Percentiles rank a stretch among this genome's conserved stretches.
Evolutionary conservation across 2,329 filamentous ascomycete species (phyloP).

Genomic region (Botrytis fabae): DNA sequence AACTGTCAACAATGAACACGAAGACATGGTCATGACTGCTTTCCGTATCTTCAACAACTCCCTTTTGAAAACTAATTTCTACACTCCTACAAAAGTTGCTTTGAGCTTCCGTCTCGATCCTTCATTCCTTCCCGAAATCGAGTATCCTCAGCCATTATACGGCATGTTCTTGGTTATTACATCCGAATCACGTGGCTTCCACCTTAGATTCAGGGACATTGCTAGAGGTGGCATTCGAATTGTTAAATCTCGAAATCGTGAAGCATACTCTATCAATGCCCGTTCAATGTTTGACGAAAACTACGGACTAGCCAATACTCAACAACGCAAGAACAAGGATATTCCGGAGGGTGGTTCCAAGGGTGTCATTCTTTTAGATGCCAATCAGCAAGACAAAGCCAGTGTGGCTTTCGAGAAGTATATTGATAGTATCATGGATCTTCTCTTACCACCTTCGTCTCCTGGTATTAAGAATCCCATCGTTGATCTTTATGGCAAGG

Average conservation of each 20-base stretch:
- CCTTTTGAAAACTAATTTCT: conserved; percentile 92
- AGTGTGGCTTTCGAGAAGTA: conserved; percentile 97
- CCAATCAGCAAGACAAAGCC: conserved; percentile 90
- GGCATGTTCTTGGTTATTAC: conserved; percentile 99
- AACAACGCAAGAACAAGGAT: conserved; percentile 99
- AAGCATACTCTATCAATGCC: conserved; percentile 94
- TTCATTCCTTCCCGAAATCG: conserved; percentile 81
- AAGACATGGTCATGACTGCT: conserved; percentile 96
- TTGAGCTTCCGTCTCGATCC: conserved; percentile 94
- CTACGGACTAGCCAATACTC: conserved; percentile 95
- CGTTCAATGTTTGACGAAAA: conserved; percentile 98
- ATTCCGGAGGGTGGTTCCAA: conserved; percentile 98
- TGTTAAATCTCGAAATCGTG: conserved; percentile 94
- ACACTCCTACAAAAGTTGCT: conserved; percentile 95
- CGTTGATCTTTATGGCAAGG: conserved; percentile 89
- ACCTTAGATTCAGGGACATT: conserved; percentile 95
- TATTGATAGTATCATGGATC: conserved; percentile 96
- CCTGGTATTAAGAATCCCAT: conserved; percentile 99
- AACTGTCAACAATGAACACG: conserved; percentile 88
- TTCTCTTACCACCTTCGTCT: conserved; percentile 83
- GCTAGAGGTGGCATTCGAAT: conserved; percentile 96
- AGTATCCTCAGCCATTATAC: conserved; percentile 91
- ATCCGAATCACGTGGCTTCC: conserved; percentile 95
- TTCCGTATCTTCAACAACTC: conserved; percentile 95
- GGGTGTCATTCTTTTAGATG: conserved; percentile 92